Evolutionary conservation across 2,329 filamentous ascomycete genomes (phyloP), one percentile per base, ranked within the genome.

Genomic region (Microsporum audouinii): DNA sequence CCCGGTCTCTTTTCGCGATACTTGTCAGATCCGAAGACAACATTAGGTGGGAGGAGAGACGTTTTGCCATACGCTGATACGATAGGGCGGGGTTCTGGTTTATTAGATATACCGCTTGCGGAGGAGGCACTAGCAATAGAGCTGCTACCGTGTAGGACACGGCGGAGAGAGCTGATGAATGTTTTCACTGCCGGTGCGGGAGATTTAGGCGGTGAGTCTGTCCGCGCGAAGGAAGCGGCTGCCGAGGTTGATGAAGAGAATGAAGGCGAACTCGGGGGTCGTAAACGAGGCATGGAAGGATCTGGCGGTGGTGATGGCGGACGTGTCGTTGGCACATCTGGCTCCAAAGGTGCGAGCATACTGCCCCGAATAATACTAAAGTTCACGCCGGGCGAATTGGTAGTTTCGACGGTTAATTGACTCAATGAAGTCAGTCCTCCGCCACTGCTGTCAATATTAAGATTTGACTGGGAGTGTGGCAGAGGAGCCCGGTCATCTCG

Each of bases 141-240:
- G 57, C 79, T 76, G 60, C 77, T 77, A 12, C 80, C 89, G 70
- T 89, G 89, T 57, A 96, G 73, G 4, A 87, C 91, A 64, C 90
- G 85, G 17, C 91, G 87, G 41, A 97, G 88, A 64, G 88, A 92
- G 5, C 91, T 88, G 58, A 99, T 81, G 0, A 97, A 82, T 67
- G 86, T 94, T 72, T 87, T 91, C 80, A 96, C 89, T 2, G 88
- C 89, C 36, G 88, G 87, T 29, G 67, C 69, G 6, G 72, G 66
- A 34, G 67, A 58, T 43, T 68, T 64, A 5, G 67, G 63, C 57
- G 45, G 34, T 2, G 67, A 65, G 36, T 70, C 64, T 36, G 43
- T 49, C 27, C 61, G 56, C 17, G 31, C 47, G 33, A 34, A n/a
- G 5, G 51, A 34, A 55, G 51, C 31, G 31, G 29, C 33, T 23